These are phyloP conservation scores for Arbutus unedo DNA, from an alignment of 148 eudicot genomes.

Conservation along the genomic window DNA sequence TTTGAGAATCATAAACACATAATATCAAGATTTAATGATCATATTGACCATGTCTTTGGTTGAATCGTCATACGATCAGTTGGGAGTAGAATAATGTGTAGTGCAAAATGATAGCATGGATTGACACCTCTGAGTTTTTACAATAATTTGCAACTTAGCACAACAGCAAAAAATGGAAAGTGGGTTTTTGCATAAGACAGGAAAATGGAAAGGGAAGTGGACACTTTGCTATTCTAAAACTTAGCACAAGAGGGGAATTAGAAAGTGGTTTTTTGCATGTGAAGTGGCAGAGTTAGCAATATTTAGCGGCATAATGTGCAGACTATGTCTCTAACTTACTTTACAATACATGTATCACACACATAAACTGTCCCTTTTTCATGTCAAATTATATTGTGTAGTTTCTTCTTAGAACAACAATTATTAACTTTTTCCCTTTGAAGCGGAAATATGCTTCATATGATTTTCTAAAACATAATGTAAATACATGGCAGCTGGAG, in stretches of 20 bases:
- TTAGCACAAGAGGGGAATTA: neutral
- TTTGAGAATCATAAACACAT: neutral
- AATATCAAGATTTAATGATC: neutral
- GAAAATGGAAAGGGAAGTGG: neutral
- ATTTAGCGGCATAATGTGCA: neutral
- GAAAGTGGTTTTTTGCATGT: neutral
- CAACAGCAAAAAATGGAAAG: neutral
- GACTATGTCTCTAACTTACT: neutral
- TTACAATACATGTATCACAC: neutral
- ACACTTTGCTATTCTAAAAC: neutral
- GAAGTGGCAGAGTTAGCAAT: neutral
- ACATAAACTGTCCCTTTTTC: neutral
- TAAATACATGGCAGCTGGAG: conserved; percentile 58
- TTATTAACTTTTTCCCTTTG: neutral
- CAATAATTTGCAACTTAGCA: neutral
- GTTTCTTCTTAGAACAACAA: no score
- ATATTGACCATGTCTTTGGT: neutral
- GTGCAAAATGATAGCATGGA: neutral
- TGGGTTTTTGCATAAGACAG: neutral
- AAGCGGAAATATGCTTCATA: neutral
- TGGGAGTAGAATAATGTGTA: neutral
- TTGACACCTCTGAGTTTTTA: neutral
- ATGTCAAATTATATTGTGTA: neutral
- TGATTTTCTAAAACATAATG: neutral
- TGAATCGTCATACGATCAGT: neutral